A percentile compares a stretch with the other conserved stretches of the same genome.
phyloP scores from a whole-genome alignment of 192 early-diverging fungal species.

The Backusella psychrophila region DNA sequence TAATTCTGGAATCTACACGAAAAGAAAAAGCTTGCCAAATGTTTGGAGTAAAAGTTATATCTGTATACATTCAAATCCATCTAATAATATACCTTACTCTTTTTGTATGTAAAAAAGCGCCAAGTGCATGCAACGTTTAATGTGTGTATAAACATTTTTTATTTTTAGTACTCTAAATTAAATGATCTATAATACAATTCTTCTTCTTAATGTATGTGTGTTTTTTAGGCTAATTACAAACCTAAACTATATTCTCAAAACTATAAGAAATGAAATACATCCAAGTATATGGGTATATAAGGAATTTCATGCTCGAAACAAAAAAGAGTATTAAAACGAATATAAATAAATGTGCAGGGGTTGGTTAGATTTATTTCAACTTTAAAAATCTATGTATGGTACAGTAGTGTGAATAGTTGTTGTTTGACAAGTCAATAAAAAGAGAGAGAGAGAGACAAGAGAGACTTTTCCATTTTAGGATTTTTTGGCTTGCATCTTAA shows the following conservation, averaged over 20 bases:
- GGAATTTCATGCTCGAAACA: not conserved
- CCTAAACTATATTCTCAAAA: not conserved
- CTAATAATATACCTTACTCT: no score
- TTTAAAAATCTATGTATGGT: not conserved
- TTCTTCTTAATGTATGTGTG: not conserved
- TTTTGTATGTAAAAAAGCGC: not conserved
- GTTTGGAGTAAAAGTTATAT: not conserved
- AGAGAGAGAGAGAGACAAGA: not conserved
- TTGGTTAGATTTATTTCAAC: not conserved
- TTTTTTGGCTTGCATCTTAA: not conserved
- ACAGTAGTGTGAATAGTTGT: not conserved
- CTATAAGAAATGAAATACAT: not conserved
- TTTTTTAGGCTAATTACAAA: not conserved
- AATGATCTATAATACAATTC: not conserved
- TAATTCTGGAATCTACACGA: not conserved
- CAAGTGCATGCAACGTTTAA: not conserved
- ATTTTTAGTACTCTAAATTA: not conserved
- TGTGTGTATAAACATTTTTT: not conserved
- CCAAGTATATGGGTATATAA: no score
- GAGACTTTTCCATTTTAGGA: not conserved
- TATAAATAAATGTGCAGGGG: not conserved
- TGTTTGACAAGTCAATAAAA: not conserved
- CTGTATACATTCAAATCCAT: not conserved
- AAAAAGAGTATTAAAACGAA: not conserved
- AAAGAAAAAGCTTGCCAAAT: not conserved